Percentiles rank a stretch among this genome's conserved stretches.
Evolutionary conservation across 2,329 filamentous ascomycete species (phyloP).

Genomic region (Metarhizium brunneum): DNA sequence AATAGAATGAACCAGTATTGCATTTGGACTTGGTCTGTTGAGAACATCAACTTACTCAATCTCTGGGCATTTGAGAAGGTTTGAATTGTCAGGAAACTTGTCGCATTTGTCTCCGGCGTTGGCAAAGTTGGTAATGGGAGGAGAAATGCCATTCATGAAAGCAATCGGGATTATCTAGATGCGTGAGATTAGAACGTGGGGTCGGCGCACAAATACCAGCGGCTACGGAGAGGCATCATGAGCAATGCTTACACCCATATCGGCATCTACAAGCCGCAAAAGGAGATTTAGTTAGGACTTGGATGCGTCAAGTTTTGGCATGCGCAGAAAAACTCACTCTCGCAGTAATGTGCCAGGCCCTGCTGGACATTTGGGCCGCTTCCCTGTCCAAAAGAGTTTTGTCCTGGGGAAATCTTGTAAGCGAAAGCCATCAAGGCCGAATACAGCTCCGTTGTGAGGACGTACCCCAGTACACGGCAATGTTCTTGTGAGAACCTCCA

Average conservation of each 20-base stretch:
- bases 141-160: conserved; percentile 50
- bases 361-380: conserved; percentile 38
- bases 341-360: conserved; percentile 48
- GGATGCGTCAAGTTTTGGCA: background rate
- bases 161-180: conserved; percentile 48
- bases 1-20: too few relatives aligned
- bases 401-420: conserved; percentile 27
- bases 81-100: conserved; percentile 32
- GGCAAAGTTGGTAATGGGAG: conserved; percentile 52
- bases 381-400: conserved; percentile 47
- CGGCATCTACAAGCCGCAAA: conserved; percentile 22
- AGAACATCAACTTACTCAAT: conserved; percentile 44
- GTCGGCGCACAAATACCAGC: background rate
- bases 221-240: background rate
- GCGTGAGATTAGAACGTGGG: conserved; percentile 1
- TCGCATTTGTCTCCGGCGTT: conserved; percentile 53
- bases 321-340: conserved; percentile 30
- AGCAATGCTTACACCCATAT: conserved; percentile 32
- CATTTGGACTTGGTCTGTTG: conserved; percentile 29
- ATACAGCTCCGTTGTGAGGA: background rate
- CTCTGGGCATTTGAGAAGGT: conserved; percentile 46
- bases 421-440: background rate
- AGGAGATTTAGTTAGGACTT: background rate
- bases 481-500: conserved; percentile 35
- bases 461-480: conserved; percentile 60